Evolutionary conservation across 768 basidiomycete genomes (phyloP), one percentile per base, ranked within the genome.

Genomic region (Termitomyces sp.): DNA sequence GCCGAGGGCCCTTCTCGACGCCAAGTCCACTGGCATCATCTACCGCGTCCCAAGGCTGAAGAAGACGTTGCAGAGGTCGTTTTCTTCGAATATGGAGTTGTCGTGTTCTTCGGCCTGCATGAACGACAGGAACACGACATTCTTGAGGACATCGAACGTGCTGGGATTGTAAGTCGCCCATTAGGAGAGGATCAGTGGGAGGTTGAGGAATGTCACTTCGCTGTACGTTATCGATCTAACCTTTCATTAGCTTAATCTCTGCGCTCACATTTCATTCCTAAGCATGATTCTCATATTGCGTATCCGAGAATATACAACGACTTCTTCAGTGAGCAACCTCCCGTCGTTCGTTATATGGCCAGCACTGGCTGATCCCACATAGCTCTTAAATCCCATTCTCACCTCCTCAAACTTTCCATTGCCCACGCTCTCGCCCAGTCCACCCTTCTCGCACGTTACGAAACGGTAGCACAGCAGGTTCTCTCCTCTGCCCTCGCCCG

Each of bases 291-390:
- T 3, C 73, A 85, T 53, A 92, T 95, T 10, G 79, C 83, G 0
- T 93, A 89, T 64, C 95, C 95, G 16, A 83, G 95, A 45, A 95
- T 98, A 61, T 97, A 92, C 74, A 96, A 98, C 60, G 95, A 96
- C 70, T 92, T 95, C 73, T 96, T 95, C 74, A 95, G 94, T 95
- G 66, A 63, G 89, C 10, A 27, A 38, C 9, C 31, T 50, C 7
- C n/a, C 27, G 8, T 60, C 9, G 35, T 31, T 60, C 9, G 35
- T 31, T 29, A 6, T 25, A 40, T 32, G 9, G 9, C 27, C 11
- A 25, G 35, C 23, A 46, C 12, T 41, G 19, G 43, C 43, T 59
- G 37, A 62, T 41, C 47, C 48, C 44, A 27, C 21, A 4, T 62
- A 95, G 94, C 95, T 4, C 87, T 97, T 67, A 95, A 95, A 75